Base-by-base conservation (phyloP, 2,329 filamentous ascomycete species). In the Penicillium sp. region DNA sequence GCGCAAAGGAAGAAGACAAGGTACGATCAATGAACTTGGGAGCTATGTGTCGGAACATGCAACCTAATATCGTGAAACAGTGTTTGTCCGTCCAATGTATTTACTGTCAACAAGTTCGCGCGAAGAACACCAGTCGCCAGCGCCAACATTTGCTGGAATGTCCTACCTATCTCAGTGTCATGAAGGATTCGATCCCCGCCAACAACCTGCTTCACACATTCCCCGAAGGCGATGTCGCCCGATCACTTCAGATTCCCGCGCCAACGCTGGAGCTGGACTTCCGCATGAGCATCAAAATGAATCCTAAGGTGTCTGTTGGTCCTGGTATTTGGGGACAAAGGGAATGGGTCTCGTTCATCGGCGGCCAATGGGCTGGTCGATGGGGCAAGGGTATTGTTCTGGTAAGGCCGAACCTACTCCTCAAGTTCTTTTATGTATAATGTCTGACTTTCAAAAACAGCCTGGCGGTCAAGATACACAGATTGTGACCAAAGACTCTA, bases 351-450 rank as follows among this genome's bases (percentile, higher is more conserved):
- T 77, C 75, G 34, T 79, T 79, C 58, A 67, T 79, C 34, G 77
- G 77, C 50, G 79, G 79, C 11, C 75, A 79, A 59, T 81, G 79
- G 79, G 77, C 77, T 43, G 79, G 78, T 45, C 67, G 76, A 67
- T 81, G 78, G 78, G 78, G 78, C 11, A 79, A 79, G 61, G 79
- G 79, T 26, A 76, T 79, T 48, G 73, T 80, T 53, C 64, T 80
- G 69, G 77, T 79, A 68, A 66, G 73, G 2, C 29, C 39, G 4
- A 40, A 49, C 18, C 14, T 14, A 6, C 19, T n/a, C 6, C 10
- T 26, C 10, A 23, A n/a, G 19, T 48, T 18, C 10, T 27, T n/a
- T n/a, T 16, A 8, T 27, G 26, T 44, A 14, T 27, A 2, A 26
- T 43, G 6, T 43, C 40, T 51, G 35, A 57, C 19, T 16, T 26